Evolutionary conservation across 2,329 filamentous ascomycete species (phyloP).

Genomic region (Diplodia sapinea): DNA sequence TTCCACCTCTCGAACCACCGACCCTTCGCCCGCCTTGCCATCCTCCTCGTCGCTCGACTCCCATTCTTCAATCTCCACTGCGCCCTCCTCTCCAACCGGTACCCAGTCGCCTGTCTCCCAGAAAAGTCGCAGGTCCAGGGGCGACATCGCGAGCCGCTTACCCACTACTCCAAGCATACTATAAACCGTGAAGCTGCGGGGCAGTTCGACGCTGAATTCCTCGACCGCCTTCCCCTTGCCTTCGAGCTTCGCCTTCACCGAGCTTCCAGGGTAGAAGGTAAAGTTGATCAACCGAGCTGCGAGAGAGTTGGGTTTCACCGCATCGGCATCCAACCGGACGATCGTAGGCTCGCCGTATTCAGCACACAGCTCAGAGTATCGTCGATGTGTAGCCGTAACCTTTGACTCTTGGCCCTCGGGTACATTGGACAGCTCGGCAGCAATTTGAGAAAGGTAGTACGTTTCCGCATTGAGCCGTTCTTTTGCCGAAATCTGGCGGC

Average conservation of each 20-base stretch:
- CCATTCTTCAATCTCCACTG: slow-evolving; percentile 59
- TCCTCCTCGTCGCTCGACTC: slow-evolving; percentile 51
- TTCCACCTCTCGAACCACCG: slow-evolving; percentile 76
- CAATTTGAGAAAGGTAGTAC: slow-evolving; percentile 89
- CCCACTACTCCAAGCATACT: slow-evolving; percentile 79
- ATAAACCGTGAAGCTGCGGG: slow-evolving; percentile 80
- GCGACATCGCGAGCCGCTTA: slow-evolving; percentile 68
- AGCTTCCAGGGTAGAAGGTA: slow-evolving; percentile 60
- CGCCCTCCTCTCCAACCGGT: slow-evolving; percentile 69
- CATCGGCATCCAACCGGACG: slow-evolving; percentile 48
- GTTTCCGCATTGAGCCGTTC: slow-evolving; percentile 89
- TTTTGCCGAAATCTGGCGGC: slow-evolving; percentile 62
- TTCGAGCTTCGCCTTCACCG: slow-evolving; percentile 34
- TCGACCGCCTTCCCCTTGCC: slow-evolving; percentile 34
- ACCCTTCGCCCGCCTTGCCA: slow-evolving; percentile 42
- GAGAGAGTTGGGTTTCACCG: slow-evolving; percentile 77
- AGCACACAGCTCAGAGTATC: slow-evolving; percentile 75
- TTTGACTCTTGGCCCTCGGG: slow-evolving; percentile 59
- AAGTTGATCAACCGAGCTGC: slow-evolving; percentile 75
- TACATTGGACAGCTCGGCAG: slow-evolving; percentile 70
- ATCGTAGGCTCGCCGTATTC: slow-evolving; percentile 75
- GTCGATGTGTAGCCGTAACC: slow-evolving; percentile 69
- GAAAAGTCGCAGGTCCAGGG: slow-evolving; percentile 69
- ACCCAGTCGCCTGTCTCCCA: slow-evolving; percentile 95
- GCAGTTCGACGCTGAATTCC: slow-evolving; percentile 59